Evolutionary conservation across 2,329 filamentous ascomycete species (phyloP).

Genomic region (Ciborinia camelliae): DNA sequence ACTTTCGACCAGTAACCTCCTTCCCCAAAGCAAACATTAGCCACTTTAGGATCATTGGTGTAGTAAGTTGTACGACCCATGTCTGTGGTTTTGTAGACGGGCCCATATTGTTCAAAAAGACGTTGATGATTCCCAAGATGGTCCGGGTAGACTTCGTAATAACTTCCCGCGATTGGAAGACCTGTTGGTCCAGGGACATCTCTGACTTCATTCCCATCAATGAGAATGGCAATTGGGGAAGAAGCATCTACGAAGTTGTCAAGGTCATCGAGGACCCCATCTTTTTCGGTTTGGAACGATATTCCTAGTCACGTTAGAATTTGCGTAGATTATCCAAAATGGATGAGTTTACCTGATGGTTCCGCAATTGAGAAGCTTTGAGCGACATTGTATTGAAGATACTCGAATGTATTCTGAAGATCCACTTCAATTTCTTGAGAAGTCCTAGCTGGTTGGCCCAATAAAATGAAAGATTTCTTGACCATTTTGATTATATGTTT

Average conservation of each 20-base stretch:
- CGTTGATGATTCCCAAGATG: constrained; percentile 43
- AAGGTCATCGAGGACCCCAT: constrained; percentile 24
- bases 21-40: constrained; percentile 38
- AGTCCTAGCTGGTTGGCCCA: constrained; percentile 19
- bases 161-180: constrained; percentile 40
- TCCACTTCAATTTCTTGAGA: constrained; percentile 20
- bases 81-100: constrained; percentile 40
- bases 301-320: constrained; percentile 19
- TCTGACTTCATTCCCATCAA: constrained; percentile 25
- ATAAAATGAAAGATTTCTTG: constrained; percentile 18
- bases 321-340: background rate
- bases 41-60: constrained; percentile 40
- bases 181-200: constrained; percentile 35
- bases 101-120: constrained; percentile 41
- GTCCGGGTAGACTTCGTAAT: constrained; percentile 42
- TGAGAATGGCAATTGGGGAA: constrained; percentile 23
- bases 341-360: constrained; percentile 20
- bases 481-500: background rate
- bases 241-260: constrained; percentile 21
- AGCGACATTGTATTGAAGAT: constrained; percentile 21
- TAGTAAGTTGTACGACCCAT: constrained; percentile 39
- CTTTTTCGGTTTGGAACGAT: constrained; percentile 23
- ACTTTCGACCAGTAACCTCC: constrained; percentile 40
- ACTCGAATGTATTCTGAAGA: constrained; percentile 22
- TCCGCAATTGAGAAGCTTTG: constrained; percentile 21